Percentiles rank a stretch among this genome's conserved stretches.
These are phyloP conservation scores for Lodderomyces oxycetoniae DNA, from an alignment of 1,139 yeast species.

Conservation along the genomic window DNA sequence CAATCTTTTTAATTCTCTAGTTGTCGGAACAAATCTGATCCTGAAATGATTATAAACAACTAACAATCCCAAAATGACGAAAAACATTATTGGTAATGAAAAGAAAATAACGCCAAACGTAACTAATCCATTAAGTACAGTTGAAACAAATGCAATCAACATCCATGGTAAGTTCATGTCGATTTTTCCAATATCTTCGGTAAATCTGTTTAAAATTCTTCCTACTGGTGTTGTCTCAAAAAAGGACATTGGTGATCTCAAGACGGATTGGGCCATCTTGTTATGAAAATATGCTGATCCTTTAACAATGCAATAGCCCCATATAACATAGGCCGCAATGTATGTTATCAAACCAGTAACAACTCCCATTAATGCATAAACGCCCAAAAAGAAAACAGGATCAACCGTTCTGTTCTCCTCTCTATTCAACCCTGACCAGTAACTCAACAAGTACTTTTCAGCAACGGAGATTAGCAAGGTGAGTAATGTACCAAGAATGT, in stretches of 20 bases:
- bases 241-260: constrained; percentile 41
- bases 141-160: constrained; percentile 22
- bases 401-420: constrained; percentile 19
- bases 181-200: constrained; percentile 33
- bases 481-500: constrained; percentile 18
- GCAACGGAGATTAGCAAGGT: constrained; percentile 22
- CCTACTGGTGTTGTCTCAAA: constrained; percentile 45
- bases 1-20: constrained; percentile 32
- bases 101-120: constrained; percentile 40
- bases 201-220: constrained; percentile 36
- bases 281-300: constrained; percentile 37
- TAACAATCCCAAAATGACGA: constrained; percentile 21
- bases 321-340: constrained; percentile 26
- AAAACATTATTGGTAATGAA: constrained; percentile 21
- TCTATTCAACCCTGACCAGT: constrained; percentile 36
- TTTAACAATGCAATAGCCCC: constrained; percentile 29
- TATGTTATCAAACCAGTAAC: constrained; percentile 25
- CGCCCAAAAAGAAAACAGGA: constrained; percentile 22
- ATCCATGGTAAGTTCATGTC: constrained; percentile 34
- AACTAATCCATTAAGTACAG: constrained; percentile 18
- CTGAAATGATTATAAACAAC: constrained; percentile 29
- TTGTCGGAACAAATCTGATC: constrained; percentile 26
- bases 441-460: constrained; percentile 32
- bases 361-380: constrained; percentile 27
- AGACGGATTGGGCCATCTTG: constrained; percentile 32